Base-by-base conservation (phyloP, 257 asterid genomes). In the Solanum raphanifolium region DNA sequence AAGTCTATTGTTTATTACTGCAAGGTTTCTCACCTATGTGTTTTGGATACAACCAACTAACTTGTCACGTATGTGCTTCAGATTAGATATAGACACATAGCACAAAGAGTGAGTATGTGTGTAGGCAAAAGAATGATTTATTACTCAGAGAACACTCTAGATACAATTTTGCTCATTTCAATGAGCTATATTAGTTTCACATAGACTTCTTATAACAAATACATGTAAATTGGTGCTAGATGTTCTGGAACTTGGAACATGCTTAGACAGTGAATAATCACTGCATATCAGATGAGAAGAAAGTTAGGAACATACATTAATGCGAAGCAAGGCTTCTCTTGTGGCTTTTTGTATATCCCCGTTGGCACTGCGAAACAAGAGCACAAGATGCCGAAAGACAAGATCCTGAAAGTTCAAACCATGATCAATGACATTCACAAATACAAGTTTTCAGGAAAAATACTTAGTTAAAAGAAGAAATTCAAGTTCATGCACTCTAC, bases 321-420 rank as follows among this genome's bases (percentile, higher is more conserved):
- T 91, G 55, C 91, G 93, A 90, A 95, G 92, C 92, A 97, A 90
- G 46, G 98, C 88, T 76, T 95, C 99, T 84, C 92, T 94, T 86
- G 95, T 86, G 48, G 96, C 93, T 87, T 92, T 94, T 58, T 94
- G 99, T 87, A 97, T 65, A 69, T 87, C 91, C n/a, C 92, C 92
- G 86, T 92, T 90, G 83, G 91, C 89, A 91, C 91, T 93, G 86
- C 98, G 94, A 82, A 90, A 94, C 85, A 97, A 92, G 90, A 88
- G 79, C 93, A 95, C 91, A 87, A 97, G 96, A 76, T 91, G 89
- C 65, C 83, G 91, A 79, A 96, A 92, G 91, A 97, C 87, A 68
- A 65, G 87, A 88, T 93, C 98, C 99, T 97, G 98, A 89, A 89
- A 87, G 74, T 66, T 87, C 43, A 88, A 82, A 48, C 86, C 69